Conservation (phyloP, 169 alveolate species). For the Perkinsus marinus region DNA sequence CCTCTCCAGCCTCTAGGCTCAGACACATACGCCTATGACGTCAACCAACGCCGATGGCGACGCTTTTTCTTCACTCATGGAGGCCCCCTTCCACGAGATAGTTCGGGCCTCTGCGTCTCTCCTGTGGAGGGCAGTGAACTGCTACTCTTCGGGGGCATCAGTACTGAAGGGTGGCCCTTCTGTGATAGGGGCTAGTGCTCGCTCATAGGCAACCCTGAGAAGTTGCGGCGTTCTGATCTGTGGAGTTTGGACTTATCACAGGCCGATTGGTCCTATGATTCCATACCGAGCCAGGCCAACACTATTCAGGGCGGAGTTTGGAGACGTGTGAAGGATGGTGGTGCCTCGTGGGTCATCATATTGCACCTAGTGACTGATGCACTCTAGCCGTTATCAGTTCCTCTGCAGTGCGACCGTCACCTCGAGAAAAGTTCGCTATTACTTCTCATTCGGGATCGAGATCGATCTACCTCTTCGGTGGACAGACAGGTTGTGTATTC, state of each 20-base stretch:
- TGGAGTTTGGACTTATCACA: background rate
- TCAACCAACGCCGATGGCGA: background rate
- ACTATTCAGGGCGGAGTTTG: background rate
- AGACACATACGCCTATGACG: background rate
- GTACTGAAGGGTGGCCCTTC: background rate
- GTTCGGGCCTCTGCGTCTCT: background rate
- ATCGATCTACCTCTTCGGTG: background rate
- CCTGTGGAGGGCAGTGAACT: background rate
- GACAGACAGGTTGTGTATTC: background rate
- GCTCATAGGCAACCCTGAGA: background rate
- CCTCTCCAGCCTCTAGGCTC: background rate
- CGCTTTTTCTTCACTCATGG: background rate
- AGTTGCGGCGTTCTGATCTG: background rate
- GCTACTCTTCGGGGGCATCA: background rate
- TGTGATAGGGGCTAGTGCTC: background rate
- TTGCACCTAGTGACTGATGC: background rate
- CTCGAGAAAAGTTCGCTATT: background rate
- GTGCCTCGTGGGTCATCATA: background rate
- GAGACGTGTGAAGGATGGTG: background rate
- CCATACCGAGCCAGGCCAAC: background rate
- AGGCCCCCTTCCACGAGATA: background rate
- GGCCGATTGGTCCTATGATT: background rate
- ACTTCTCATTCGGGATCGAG: background rate
- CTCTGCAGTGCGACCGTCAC: background rate
- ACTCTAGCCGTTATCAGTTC: background rate